Conservation (phyloP, 306 rosid species). For the Dryas drummondii region DNA sequence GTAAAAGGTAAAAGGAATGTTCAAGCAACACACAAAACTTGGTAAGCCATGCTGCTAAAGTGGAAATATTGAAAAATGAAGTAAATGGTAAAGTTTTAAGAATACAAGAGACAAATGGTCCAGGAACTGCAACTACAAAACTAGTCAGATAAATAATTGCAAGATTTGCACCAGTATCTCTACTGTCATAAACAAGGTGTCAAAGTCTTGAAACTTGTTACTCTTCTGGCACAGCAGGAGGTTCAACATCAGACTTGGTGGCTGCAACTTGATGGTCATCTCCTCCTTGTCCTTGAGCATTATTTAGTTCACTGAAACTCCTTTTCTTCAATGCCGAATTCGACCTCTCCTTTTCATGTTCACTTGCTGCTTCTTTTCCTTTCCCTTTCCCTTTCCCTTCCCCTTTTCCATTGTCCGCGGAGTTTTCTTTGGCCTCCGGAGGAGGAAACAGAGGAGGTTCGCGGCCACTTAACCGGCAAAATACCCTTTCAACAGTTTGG, state of each 20-base stretch:
- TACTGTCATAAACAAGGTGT: background rate
- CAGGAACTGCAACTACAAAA: background rate
- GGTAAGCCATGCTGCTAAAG: constrained; percentile 1
- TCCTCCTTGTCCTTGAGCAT: constrained; percentile 11
- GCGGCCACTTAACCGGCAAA: constrained; percentile 81
- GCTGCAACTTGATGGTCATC: constrained; percentile 45
- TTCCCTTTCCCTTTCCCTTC: constrained; percentile 41
- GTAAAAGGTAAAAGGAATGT: background rate
- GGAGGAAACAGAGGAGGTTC: constrained; percentile 84
- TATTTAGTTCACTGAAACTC: constrained; percentile 53
- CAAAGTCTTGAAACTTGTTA: constrained; percentile 23
- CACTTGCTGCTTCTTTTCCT: constrained; percentile 45
- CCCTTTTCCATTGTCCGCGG: background rate
- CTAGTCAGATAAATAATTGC: background rate
- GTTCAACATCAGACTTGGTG: constrained; percentile 19
- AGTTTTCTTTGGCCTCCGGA: background rate
- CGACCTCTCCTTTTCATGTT: constrained; percentile 37
- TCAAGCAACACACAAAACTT: background rate
- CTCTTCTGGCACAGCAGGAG: constrained; percentile 30
- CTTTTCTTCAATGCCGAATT: constrained; percentile 60
- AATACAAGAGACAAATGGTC: constrained; percentile 8
- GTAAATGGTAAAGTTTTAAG: background rate
- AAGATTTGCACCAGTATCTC: constrained; percentile 5
- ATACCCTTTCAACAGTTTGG: constrained; percentile 78
- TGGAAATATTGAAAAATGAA: background rate